Percentiles rank a stretch among this genome's conserved stretches.
Evolutionary conservation across 495 filamentous ascomycete species (phyloP).

Genomic region (Xylaria venustula): DNA sequence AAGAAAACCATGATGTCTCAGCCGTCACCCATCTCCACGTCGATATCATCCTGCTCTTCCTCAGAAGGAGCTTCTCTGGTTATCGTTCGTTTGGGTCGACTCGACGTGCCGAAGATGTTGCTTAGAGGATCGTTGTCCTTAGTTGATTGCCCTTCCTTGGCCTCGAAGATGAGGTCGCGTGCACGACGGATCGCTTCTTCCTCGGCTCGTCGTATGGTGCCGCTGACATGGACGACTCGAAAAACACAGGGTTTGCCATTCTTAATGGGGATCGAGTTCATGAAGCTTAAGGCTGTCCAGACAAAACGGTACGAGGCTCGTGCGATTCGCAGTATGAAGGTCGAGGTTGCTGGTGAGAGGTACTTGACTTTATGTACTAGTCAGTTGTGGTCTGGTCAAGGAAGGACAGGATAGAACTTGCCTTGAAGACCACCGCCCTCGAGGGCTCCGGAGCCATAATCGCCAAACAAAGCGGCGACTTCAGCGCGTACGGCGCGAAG

Average conservation of each 20-base stretch:
- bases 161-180: constrained; percentile 64
- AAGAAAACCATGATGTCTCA: constrained; percentile 41
- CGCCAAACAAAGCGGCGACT: constrained; percentile 76
- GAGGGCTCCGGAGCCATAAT: constrained; percentile 75
- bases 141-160: constrained; percentile 44
- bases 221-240: constrained; percentile 85
- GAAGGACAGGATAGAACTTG: not conserved
- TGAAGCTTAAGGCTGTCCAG: constrained; percentile 85
- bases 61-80: constrained; percentile 41
- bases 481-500: constrained; percentile 65
- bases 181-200: constrained; percentile 81
- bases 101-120: constrained; percentile 37
- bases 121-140: constrained; percentile 35
- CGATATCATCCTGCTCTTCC: constrained; percentile 50
- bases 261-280: constrained; percentile 64
- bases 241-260: constrained; percentile 66
- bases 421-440: constrained; percentile 48
- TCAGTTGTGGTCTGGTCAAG: not conserved
- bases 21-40: constrained; percentile 47
- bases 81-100: constrained; percentile 31
- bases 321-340: constrained; percentile 79
- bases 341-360: constrained; percentile 86
- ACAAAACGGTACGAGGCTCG: constrained; percentile 78
- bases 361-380: constrained; percentile 71
- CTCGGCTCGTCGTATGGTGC: constrained; percentile 90